Evolutionary conservation across 1,284 basidiomycete genomes (phyloP), one percentile per base, ranked within the genome.

Genomic region (Coniferiporia weirii): DNA sequence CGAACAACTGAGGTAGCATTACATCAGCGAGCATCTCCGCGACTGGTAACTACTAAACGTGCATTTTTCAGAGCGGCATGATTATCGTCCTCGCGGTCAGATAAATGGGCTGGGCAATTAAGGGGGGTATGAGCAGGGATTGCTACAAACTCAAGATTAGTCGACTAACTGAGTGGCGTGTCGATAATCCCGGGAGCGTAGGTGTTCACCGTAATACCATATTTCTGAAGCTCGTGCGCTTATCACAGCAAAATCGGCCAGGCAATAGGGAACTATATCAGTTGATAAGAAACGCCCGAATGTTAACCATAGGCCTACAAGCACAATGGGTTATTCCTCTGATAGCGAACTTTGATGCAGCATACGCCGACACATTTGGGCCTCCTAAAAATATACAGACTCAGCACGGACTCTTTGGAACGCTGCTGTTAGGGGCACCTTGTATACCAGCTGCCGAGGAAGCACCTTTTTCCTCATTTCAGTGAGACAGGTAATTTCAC

Each of bases 181-280:
- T 34, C n/a, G 13, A 57, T 57, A 12, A 48, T 34, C 19, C 56
- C 60, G 10, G 60, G 60, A 13, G 60, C 60, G 46, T 61, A 61
- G 3, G 52, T 36, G 53, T 61, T 61, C 9, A 50, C 60, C 1
- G 56, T 54, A 10, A 61, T 61, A 19, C 67, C 66, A 57, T 63
- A 52, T 43, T 50, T 50, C 15, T 59, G 54, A 34, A 65, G 50
- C 44, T 65, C 62, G 15, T 50, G n/a, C 20, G 64, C 64, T 65
- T 15, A 22, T n/a, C 15, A 4, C 35, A 43, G 40, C n/a, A 43
- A n/a, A n/a, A 19, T 8, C 12, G n/a, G 8, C 4, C 8, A 20
- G 8, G 44, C 17, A 8, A 19, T 4, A 17, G n/a, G 19, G 44
- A 46, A 3, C 3, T n/a, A 40, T 7, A 40, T 44, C 20, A 20